phyloP scores from a whole-genome alignment of 2,329 filamentous ascomycete species.

The Dactylonectria macrodidyma region DNA sequence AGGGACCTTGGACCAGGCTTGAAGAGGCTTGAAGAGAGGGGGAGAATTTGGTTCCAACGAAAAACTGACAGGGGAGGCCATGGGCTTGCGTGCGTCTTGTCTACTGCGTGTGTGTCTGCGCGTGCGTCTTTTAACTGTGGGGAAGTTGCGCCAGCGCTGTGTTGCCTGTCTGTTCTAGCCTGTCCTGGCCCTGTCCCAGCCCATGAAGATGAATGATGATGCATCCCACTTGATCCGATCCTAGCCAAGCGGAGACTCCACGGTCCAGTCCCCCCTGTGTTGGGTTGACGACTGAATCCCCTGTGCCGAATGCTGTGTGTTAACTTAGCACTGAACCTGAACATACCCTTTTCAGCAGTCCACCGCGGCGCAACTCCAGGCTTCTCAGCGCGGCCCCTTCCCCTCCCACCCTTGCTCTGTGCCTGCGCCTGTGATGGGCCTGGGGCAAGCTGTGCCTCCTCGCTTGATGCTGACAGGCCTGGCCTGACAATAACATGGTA shows the following conservation, averaged over 20 bases:
- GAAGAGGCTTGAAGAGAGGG: too few relatives aligned
- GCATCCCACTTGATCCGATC: neutral
- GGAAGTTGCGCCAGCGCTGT: slow-evolving; percentile 1
- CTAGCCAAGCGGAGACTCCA: neutral
- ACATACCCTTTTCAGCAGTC: too few relatives aligned
- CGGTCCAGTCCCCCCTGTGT: too few relatives aligned
- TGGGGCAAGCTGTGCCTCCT: neutral
- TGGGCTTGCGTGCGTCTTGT: neutral
- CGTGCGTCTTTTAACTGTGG: slow-evolving; percentile 9
- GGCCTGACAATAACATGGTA: neutral
- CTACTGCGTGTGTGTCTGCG: slow-evolving; percentile 1
- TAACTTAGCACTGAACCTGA: too few relatives aligned
- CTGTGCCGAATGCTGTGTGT: too few relatives aligned
- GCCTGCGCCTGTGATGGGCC: neutral
- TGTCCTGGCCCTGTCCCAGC: neutral
- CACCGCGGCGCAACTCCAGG: too few relatives aligned
- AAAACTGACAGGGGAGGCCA: neutral
- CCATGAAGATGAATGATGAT: neutral
- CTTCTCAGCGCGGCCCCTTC: too few relatives aligned
- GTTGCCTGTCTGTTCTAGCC: neutral
- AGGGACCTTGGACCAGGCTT: too few relatives aligned
- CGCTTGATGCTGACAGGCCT: neutral
- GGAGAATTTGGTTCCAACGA: too few relatives aligned
- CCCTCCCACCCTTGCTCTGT: too few relatives aligned
- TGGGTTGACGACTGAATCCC: too few relatives aligned